phyloP scores from a whole-genome alignment of 805 yeast species.

The Lipomyces sp. region DNA sequence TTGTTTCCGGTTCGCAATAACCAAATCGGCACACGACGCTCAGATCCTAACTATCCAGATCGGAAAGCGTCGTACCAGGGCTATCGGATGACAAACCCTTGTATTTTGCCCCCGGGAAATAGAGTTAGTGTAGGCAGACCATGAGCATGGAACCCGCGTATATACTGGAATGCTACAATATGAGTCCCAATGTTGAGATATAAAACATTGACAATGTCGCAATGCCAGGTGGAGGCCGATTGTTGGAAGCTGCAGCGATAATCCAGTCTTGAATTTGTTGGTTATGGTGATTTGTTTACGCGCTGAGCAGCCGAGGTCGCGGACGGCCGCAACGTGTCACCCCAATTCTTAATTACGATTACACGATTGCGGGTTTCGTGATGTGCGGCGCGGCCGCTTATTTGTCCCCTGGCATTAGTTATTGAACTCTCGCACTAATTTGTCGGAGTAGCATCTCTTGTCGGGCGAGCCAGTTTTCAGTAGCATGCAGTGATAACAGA shows the following conservation, averaged over 20 bases:
- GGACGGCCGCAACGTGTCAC: not conserved
- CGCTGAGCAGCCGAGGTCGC: not conserved
- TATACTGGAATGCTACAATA: not conserved
- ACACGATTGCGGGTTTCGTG: slow-evolving; percentile 1
- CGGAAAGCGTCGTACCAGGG: not conserved
- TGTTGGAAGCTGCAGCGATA: not conserved
- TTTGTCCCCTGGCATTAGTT: too few relatives aligned
- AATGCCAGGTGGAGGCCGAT: not conserved
- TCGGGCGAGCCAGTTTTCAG: not conserved
- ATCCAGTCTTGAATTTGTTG: not conserved
- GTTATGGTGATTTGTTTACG: not conserved
- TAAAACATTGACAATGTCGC: not conserved
- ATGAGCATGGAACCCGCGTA: not conserved
- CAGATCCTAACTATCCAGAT: not conserved
- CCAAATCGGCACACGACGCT: not conserved
- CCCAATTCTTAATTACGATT: not conserved
- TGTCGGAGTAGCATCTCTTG: not conserved
- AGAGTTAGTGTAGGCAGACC: not conserved
- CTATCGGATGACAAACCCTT: not conserved
- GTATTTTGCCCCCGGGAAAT: not conserved
- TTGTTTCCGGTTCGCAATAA: not conserved
- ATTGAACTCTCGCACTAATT: too few relatives aligned
- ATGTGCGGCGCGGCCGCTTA: not conserved
- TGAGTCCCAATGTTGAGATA: not conserved
- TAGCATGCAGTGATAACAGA: not conserved